Evolutionary conservation across 129 eudicot species (phyloP), one percentile per base, ranked within the genome.

Genomic region (Flaveria linearis): DNA sequence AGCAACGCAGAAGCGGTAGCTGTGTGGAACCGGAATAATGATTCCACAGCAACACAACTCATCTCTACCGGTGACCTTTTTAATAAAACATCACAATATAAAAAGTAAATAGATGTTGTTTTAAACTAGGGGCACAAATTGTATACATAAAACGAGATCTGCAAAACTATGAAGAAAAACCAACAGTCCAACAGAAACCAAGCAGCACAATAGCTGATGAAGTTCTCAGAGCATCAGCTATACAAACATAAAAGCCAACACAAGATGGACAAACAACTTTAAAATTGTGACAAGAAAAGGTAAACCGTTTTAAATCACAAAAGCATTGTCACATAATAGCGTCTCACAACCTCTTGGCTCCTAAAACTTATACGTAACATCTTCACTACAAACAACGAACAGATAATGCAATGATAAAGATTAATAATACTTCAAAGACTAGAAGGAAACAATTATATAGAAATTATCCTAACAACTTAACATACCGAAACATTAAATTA

Each of bases 1-100:
- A 88, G 87, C 87, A 93, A 86, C 17, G 98, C 96, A 25, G 96
- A 88, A 36, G 98, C 87, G 16, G 96, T 93, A 11, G 95, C 96
- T 13, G 95, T 82, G 77, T 93, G 95, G 72, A 78, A 88, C 2
- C 95, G 98, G 60, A 86, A 76, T 87, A 90, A 65, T 16, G 98
- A 84, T 46, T 83, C 82, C 56, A 84, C 78, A 26, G 78, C 47
- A 53, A 84, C 84, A 72, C 81, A 57, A 39, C 92, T 86, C 89
- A 86, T 56, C 83, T 90, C 96, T 52, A 88, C 98, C 0, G 98
- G 95, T 5, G 87, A 87, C 82, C 98, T 92, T 14, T 46, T 72
- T 23, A 28, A n/a, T 36, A 10, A 69, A 69, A 10, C 22, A 9
- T 46, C 72, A 78, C 42, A 46, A 39, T 33, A 18, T 16, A 66